phyloP scores from a whole-genome alignment of 441 rosid genomes.

The Croton laevigatus region DNA sequence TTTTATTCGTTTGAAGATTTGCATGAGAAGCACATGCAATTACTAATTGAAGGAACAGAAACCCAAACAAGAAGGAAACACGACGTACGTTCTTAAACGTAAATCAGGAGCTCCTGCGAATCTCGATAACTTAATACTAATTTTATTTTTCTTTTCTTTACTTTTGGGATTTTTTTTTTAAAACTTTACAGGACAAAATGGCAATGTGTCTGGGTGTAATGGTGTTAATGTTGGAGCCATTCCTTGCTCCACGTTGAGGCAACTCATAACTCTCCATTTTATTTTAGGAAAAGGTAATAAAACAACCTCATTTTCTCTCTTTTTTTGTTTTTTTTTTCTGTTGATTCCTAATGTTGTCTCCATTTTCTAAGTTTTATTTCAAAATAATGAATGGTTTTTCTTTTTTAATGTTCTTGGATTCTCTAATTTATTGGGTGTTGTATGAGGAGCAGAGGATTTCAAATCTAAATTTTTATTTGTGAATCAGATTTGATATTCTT shows the following conservation, averaged over 20 bases:
- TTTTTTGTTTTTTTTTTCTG: not conserved
- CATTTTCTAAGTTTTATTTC: not conserved
- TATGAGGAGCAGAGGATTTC: not conserved
- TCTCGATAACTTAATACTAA: constrained; percentile 39
- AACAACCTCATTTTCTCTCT: not conserved
- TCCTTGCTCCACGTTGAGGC: constrained; percentile 52
- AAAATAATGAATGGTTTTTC: not conserved
- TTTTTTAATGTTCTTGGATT: not conserved
- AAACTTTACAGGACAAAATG: constrained; percentile 3
- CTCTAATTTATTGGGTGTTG: not conserved
- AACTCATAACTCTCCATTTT: constrained; percentile 22
- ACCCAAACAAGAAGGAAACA: constrained; percentile 14
- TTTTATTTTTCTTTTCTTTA: constrained; percentile 6
- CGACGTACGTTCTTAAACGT: constrained; percentile 14
- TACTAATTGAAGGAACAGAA: constrained; percentile 1
- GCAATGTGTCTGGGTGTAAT: constrained; percentile 12
- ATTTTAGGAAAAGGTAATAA: not conserved
- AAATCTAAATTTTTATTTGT: not conserved
- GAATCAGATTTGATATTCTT: constrained; percentile 2
- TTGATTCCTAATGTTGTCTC: not conserved
- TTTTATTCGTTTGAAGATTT: not conserved
- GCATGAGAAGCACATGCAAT: constrained; percentile 19
- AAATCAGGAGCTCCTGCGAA: constrained; percentile 31
- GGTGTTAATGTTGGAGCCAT: constrained; percentile 35
- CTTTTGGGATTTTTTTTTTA: not conserved